A percentile compares a stretch with the other conserved stretches of the same genome.
phyloP scores from a whole-genome alignment of 1,284 basidiomycete genomes.

The Heterobasidion parviporum region DNA sequence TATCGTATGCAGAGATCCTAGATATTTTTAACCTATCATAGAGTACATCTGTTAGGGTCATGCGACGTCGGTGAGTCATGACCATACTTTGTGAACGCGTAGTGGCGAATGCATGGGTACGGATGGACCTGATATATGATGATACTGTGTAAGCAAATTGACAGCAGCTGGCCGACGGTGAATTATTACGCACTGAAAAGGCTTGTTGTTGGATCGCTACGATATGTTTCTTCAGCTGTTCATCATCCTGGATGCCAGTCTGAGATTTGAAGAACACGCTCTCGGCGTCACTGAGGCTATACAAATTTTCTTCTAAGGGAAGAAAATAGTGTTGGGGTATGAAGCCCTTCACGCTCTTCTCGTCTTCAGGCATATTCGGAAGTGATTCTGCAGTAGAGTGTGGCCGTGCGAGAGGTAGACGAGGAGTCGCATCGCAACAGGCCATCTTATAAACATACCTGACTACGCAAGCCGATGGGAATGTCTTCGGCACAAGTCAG shows the following conservation, averaged over 20 bases:
- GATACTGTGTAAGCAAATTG: neutral
- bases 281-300: slow-evolving; percentile 2
- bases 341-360: too few relatives aligned
- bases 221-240: slow-evolving; percentile 3
- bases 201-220: slow-evolving; percentile 1
- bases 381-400: neutral
- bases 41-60: neutral
- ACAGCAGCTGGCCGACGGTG: neutral
- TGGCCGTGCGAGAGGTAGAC: too few relatives aligned
- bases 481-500: too few relatives aligned
- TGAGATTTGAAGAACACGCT: slow-evolving; percentile 5
- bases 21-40: slow-evolving; percentile 6
- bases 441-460: too few relatives aligned
- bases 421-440: too few relatives aligned
- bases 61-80: too few relatives aligned
- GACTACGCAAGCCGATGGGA: too few relatives aligned
- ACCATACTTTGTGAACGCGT: slow-evolving; percentile 5
- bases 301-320: neutral
- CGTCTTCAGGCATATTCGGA: neutral
- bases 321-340: neutral
- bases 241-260: slow-evolving; percentile 6
- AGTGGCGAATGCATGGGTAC: slow-evolving; percentile 8
- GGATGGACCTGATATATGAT: slow-evolving; percentile 14
- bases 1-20: slow-evolving; percentile 3
- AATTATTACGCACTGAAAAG: neutral